Evolutionary conservation across 768 basidiomycete species (phyloP).

Genomic region (Lanmaoa pseudosensibilis): DNA sequence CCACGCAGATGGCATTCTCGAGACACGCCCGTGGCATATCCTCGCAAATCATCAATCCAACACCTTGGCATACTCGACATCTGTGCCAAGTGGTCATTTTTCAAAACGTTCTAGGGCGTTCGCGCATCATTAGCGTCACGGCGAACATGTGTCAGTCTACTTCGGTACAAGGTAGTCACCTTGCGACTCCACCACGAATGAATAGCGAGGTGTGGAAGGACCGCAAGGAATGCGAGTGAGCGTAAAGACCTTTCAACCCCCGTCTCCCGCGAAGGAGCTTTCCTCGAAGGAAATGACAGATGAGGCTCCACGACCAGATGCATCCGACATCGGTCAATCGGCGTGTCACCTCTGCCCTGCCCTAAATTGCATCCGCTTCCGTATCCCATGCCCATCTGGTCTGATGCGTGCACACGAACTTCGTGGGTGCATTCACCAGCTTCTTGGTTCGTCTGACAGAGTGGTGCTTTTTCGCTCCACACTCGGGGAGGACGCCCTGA

Average conservation of each 20-base stretch:
- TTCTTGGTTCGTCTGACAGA: background rate
- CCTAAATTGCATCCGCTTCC: background rate
- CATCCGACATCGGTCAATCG: background rate
- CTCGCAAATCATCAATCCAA: background rate
- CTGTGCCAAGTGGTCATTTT: background rate
- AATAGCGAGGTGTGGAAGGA: background rate
- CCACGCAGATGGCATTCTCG: conserved; percentile 7
- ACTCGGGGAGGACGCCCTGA: background rate
- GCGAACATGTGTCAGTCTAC: too few relatives aligned
- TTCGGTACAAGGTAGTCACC: too few relatives aligned
- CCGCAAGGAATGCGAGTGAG: background rate
- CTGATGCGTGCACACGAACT: conserved; percentile 6
- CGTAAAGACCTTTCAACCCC: background rate
- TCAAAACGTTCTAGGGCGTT: background rate
- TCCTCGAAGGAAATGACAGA: background rate
- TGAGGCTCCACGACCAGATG: background rate
- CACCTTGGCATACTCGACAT: background rate
- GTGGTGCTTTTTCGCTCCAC: background rate
- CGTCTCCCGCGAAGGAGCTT: conserved; percentile 21
- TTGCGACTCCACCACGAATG: background rate
- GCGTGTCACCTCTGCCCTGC: background rate
- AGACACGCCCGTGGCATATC: conserved; percentile 4
- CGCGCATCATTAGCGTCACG: background rate
- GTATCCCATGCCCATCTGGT: conserved; percentile 6
- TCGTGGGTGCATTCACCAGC: conserved; percentile 4